A percentile compares a stretch with the other conserved stretches of the same genome.
These are phyloP conservation scores for Lasiosphaeria ovina DNA, from an alignment of 495 filamentous ascomycete species.

Conservation along the genomic window DNA sequence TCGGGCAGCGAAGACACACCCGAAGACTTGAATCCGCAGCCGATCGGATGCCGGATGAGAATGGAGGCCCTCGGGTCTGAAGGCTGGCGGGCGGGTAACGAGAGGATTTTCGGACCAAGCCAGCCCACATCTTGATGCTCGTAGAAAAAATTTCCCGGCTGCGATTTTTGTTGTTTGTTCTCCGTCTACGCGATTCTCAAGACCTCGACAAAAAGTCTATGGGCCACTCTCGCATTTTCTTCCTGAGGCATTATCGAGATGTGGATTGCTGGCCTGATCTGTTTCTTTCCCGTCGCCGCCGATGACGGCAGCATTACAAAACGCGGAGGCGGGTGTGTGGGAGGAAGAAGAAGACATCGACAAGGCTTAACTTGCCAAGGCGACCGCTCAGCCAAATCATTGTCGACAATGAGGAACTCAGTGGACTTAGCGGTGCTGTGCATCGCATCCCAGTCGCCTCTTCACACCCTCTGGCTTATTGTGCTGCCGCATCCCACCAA, in stretches of 20 bases:
- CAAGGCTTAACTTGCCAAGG: slow-evolving; percentile 12
- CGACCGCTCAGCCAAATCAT: slow-evolving; percentile 1
- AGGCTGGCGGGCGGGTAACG: not conserved
- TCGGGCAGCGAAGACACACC: slow-evolving; percentile 25
- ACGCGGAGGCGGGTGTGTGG: not conserved
- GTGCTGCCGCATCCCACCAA: slow-evolving; percentile 26
- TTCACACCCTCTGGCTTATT: slow-evolving; percentile 25
- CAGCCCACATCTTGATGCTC: not conserved
- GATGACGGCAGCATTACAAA: slow-evolving; percentile 2
- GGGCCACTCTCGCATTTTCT: too few species aligned
- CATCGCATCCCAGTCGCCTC: slow-evolving; percentile 21
- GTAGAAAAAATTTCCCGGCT: too few species aligned
- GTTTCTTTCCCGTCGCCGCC: not conserved
- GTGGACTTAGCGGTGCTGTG: slow-evolving; percentile 3
- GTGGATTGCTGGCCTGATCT: too few species aligned
- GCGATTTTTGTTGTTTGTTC: too few species aligned
- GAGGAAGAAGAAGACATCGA: slow-evolving; percentile 13
- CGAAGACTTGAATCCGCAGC: slow-evolving; percentile 9
- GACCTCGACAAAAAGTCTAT: too few species aligned
- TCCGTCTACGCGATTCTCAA: too few species aligned
- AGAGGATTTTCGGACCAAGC: not conserved
- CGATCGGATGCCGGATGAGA: slow-evolving; percentile 14
- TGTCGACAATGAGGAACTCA: too few species aligned
- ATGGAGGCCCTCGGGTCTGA: not conserved
- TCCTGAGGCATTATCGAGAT: too few species aligned